Percentiles rank a stretch among this genome's conserved stretches.
phyloP scores from a whole-genome alignment of 2,329 filamentous ascomycete species.

The Penicillium nordicum region DNA sequence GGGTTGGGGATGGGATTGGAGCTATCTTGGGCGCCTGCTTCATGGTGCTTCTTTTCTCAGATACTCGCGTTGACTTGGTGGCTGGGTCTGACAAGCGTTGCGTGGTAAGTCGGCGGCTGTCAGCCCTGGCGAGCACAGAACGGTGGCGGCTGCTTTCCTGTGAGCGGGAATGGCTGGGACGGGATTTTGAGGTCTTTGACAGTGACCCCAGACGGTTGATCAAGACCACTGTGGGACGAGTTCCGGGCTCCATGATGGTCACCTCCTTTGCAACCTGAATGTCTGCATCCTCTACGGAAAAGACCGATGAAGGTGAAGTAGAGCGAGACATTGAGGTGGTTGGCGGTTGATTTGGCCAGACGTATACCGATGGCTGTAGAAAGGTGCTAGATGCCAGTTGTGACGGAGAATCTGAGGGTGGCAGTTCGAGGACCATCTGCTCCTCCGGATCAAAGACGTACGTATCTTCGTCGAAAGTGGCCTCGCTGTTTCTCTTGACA shows the following conservation, averaged over 20 bases:
- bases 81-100: slow-evolving; percentile 1
- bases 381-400: slow-evolving; percentile 29
- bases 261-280: slow-evolving; percentile 34
- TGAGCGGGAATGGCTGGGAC: slow-evolving; percentile 8
- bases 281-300: slow-evolving; percentile 33
- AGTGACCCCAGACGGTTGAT: slow-evolving; percentile 29
- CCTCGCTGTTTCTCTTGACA: slow-evolving; percentile 33
- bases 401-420: slow-evolving; percentile 28
- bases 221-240: slow-evolving; percentile 32
- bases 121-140: neutral
- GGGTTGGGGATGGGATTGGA: neutral
- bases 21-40: neutral
- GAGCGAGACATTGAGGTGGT: slow-evolving; percentile 24
- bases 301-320: slow-evolving; percentile 26
- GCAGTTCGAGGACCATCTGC: slow-evolving; percentile 33
- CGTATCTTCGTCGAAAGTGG: slow-evolving; percentile 31
- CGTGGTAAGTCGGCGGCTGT: slow-evolving; percentile 8
- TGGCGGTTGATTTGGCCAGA: slow-evolving; percentile 23
- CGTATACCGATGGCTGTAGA: slow-evolving; percentile 30
- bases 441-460: slow-evolving; percentile 34
- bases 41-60: neutral
- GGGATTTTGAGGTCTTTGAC: slow-evolving; percentile 13
- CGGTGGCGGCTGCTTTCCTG: slow-evolving; percentile 15
- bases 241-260: slow-evolving; percentile 29
- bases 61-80: neutral